These are phyloP conservation scores for Chlorophyllum brunneum DNA, from an alignment of 768 basidiomycete species.

Conservation along the genomic window DNA sequence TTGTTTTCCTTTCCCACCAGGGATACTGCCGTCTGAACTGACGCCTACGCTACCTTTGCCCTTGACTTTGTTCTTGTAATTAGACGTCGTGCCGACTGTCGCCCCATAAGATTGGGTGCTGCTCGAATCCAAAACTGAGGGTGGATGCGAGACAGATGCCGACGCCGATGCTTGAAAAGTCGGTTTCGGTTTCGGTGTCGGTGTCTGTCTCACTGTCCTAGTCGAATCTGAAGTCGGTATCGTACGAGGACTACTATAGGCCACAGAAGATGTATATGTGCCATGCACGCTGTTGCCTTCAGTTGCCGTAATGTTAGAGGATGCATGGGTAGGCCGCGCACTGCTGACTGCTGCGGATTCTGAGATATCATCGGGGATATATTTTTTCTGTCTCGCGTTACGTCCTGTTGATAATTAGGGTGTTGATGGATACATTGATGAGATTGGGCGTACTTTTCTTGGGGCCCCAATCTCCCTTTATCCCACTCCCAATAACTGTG, in stretches of 20 bases:
- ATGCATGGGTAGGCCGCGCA: not conserved
- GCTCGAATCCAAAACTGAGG: not conserved
- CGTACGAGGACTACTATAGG: too few relatives aligned
- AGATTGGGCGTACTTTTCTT: not conserved
- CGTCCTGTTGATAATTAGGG: not conserved
- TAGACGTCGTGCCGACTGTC: not conserved
- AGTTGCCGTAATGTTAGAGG: too few relatives aligned
- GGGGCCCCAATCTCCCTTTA: slow-evolving; percentile 9
- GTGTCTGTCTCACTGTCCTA: too few relatives aligned
- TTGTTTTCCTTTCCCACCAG: too few relatives aligned
- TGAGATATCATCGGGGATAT: not conserved
- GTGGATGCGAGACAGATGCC: not conserved
- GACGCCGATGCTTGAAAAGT: not conserved
- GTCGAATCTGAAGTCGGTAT: not conserved
- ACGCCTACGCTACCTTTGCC: not conserved
- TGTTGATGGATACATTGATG: not conserved
- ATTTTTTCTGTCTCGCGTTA: not conserved
- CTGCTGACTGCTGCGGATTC: not conserved
- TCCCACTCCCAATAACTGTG: not conserved
- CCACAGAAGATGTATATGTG: too few relatives aligned
- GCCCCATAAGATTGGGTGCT: not conserved
- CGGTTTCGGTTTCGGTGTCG: not conserved
- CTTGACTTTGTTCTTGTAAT: not conserved
- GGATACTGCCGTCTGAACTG: too few relatives aligned
- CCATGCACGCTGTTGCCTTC: too few relatives aligned